phyloP scores from a whole-genome alignment of 768 basidiomycete genomes.

The Suillus cothurnatus region DNA sequence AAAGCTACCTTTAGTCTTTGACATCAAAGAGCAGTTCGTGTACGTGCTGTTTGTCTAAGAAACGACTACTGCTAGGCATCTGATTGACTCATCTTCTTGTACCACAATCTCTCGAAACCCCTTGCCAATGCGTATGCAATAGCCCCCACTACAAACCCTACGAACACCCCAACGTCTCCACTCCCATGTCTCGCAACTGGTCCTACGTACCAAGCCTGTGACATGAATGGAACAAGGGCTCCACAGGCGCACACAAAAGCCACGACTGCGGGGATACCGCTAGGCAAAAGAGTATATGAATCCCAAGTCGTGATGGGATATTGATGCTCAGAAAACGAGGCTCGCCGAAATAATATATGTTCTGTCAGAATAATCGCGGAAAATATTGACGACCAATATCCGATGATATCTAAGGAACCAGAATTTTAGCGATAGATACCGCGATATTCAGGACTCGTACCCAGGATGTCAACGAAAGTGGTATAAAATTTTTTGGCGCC shows the following conservation, averaged over 20 bases:
- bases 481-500: slow-evolving; percentile 47
- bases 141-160: slow-evolving; percentile 37
- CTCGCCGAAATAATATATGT: slow-evolving; percentile 43
- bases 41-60: not conserved
- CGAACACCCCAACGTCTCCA: slow-evolving; percentile 52
- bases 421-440: not conserved
- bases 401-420: slow-evolving; percentile 38
- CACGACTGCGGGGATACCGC: slow-evolving; percentile 41
- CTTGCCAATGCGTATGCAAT: slow-evolving; percentile 35
- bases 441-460: slow-evolving; percentile 22
- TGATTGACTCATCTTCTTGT: not conserved
- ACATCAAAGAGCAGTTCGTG: not conserved
- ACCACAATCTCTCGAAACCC: slow-evolving; percentile 28
- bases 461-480: slow-evolving; percentile 45
- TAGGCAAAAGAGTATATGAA: slow-evolving; percentile 38
- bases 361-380: slow-evolving; percentile 43
- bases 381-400: slow-evolving; percentile 45
- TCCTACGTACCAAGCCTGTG: slow-evolving; percentile 54
- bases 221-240: slow-evolving; percentile 49
- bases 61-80: not conserved
- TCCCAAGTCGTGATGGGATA: slow-evolving; percentile 45
- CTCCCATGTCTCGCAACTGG: slow-evolving; percentile 46
- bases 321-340: slow-evolving; percentile 29
- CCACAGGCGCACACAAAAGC: slow-evolving; percentile 43
- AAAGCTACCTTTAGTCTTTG: not conserved